Evolutionary conservation across 2,329 filamentous ascomycete genomes (phyloP).

Genomic region (Ophiocordyceps robertsii): DNA sequence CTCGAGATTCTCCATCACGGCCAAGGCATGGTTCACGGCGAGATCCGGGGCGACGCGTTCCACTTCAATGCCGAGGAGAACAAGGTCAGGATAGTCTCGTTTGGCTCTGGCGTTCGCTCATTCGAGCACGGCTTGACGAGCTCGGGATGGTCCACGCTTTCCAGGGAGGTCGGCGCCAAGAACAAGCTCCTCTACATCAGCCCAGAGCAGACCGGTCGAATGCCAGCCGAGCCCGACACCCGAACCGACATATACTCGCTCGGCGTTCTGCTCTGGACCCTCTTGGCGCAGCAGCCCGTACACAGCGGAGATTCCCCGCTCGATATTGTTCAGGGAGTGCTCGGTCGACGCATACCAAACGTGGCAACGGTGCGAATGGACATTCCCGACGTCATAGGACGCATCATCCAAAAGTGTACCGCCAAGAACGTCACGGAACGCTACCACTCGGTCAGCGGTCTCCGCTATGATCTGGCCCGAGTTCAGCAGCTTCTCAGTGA

Average conservation of each 20-base stretch:
- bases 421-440: conserved; percentile 77
- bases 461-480: conserved; percentile 66
- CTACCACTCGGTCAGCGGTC: conserved; percentile 78
- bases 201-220: conserved; percentile 84
- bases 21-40: conserved; percentile 75
- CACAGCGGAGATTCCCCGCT: conserved; percentile 71
- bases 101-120: conserved; percentile 73
- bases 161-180: conserved; percentile 72
- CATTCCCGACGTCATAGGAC: conserved; percentile 68
- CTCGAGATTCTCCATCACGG: conserved; percentile 85
- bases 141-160: conserved; percentile 73
- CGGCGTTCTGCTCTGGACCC: conserved; percentile 78
- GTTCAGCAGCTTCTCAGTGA: conserved; percentile 63
- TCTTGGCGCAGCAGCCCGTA: conserved; percentile 65
- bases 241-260: conserved; percentile 90
- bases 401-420: conserved; percentile 84
- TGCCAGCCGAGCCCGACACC: conserved; percentile 83
- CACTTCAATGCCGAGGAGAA: conserved; percentile 64
- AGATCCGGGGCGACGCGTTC: conserved; percentile 82
- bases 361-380: conserved; percentile 69
- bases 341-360: conserved; percentile 64
- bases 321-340: conserved; percentile 82
- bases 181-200: conserved; percentile 87
- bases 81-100: conserved; percentile 66
- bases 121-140: conserved; percentile 84